Base-by-base conservation (phyloP, 2,329 filamentous ascomycete genomes). In the Lachnellula cervina region DNA sequence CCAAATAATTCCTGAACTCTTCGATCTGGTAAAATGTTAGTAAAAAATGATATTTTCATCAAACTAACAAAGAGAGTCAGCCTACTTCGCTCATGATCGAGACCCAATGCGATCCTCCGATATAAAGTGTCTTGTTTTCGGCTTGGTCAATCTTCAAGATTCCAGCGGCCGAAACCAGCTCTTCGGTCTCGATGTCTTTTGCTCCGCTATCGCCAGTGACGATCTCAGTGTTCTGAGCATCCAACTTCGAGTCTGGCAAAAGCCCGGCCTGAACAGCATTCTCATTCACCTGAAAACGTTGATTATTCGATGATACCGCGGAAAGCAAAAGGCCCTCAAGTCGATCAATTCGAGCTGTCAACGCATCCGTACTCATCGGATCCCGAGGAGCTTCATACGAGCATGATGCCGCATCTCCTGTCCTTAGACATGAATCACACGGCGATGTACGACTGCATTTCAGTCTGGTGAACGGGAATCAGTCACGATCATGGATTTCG, bases 391-490 rank as follows among this genome's bases (percentile, higher is more conserved):
- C 25, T 28, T 28, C 52, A 51, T 48, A 60, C 40, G 35, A 23
- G 37, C 58, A 60, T n/a, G 58, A 58, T 16, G 35, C 46, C 9
- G 58, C 35, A 42, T 60, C 58, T 28, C 58, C 58, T 35, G 58
- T 44, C 28, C 51, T 49, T 42, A 53, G 34, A 43, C 58, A 60
- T 19, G 58, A 55, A 34, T 58, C 56, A 44, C 58, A 60, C 28
- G 58, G 58, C 44, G 7, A 14, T 4, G 43, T 25, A 16, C 43
- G 43, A 46, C 21, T 46, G 16, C 43, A 46, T 46, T 46, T 46
- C 17, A 46, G 8, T 21, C 43, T 46, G 17, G 25, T 25, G 7
- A 6, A 6, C 25, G 25, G 25, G 25, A 25, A 25, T 25, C 25
- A 25, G 25, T 25, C 25, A 25, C 25, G 25, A 25, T 25, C 3